Evolutionary conservation across 257 asterid species (phyloP).

Genomic region (Paraleonurus japonicus): DNA sequence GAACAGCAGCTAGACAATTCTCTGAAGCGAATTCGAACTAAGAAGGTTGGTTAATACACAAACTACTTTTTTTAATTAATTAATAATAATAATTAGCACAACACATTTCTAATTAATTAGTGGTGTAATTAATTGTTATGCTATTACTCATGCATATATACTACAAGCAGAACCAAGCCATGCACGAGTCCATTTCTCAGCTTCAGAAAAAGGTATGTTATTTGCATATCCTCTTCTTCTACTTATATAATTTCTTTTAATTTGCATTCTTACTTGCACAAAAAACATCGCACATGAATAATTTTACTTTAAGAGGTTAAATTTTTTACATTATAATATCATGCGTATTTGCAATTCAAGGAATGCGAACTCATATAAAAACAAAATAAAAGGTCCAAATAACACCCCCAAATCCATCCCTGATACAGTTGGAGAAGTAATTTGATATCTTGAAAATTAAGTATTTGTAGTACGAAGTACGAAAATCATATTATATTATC

Average conservation of each 20-base stretch:
- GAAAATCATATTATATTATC: too few relatives aligned
- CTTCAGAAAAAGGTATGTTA: conserved; percentile 79
- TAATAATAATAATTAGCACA: neutral
- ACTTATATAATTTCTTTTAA: neutral
- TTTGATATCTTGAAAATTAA: too few relatives aligned
- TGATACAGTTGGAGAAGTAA: too few relatives aligned
- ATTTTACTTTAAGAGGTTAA: too few relatives aligned
- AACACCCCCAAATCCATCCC: too few relatives aligned
- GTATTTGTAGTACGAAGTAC: too few relatives aligned
- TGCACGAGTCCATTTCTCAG: conserved; percentile 64
- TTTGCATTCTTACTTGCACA: too few relatives aligned
- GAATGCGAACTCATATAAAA: too few relatives aligned
- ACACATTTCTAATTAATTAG: neutral
- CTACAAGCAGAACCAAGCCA: conserved; percentile 58
- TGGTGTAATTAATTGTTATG: neutral
- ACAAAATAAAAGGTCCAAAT: too few relatives aligned
- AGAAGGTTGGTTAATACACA: conserved; percentile 49
- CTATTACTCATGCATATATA: neutral
- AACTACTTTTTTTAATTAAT: neutral
- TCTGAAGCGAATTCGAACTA: conserved; percentile 56
- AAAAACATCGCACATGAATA: neutral
- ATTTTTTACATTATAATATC: too few relatives aligned
- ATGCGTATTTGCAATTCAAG: too few relatives aligned
- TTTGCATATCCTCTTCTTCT: neutral
- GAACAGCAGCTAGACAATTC: conserved; percentile 68